Evolutionary conservation across 768 basidiomycete species (phyloP), one percentile per base, ranked within the genome.

Genomic region (Psilocybe cubensis): DNA sequence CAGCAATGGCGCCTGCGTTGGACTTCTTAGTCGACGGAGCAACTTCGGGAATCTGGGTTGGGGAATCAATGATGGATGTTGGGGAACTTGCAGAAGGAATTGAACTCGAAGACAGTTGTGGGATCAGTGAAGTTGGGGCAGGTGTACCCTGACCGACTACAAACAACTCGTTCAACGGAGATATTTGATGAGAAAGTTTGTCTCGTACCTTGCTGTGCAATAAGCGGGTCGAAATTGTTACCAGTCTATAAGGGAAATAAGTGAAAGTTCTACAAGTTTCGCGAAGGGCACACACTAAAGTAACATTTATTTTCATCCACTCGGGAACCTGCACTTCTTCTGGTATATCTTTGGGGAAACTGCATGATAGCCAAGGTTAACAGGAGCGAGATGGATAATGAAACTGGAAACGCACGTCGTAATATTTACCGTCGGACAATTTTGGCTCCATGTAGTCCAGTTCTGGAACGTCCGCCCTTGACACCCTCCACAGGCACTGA

Each of bases 401-500:
- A n/a, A n/a, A 11, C 21, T 17, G 43, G n/a, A 11, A 24, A 59
- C 72, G 50, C 55, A 78, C 78, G 63, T 66, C 35, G 66, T 58
- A 14, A 64, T 61, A 53, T 77, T 74, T 67, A 63, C 72, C 66
- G 48, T 43, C 14, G 59, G 31, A 60, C 79, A 80, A 52, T 77
- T 74, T 18, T 61, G 21, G 6, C 68, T 68, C 78, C 76, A 80
- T 25, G 68, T 67, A 48, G 56, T 67, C 71, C 68, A 84, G 65
- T 66, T 73, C 61, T 55, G 62, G 58, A 69, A 80, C 0, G 64
- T 68, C n/a, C 76, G 74, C 24, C 69, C 69, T 66, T 89, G 87
- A 62, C 87, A 89, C 27, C 71, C 72, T 25, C 77, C 84, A 61
- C 87, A 89, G 1, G 86, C 86, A 49, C 79, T 82, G 24, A 88